Conservation (phyloP, 371 early-diverging fungal species). For the Mortierella sp. region DNA sequence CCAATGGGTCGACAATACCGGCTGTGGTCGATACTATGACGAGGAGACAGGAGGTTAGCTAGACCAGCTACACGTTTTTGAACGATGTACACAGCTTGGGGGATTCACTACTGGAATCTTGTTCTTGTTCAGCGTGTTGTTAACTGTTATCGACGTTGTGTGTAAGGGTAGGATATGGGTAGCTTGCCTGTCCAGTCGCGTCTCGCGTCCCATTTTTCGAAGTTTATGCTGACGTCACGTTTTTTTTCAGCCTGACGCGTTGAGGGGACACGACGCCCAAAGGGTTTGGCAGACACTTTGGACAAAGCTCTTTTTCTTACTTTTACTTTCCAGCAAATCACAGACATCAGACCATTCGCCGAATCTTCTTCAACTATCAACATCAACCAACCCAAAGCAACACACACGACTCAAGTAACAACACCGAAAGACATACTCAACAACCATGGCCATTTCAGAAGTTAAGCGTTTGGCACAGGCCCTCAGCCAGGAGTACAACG, state of each 20-base stretch:
- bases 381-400: neutral
- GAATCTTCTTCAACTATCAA: neutral
- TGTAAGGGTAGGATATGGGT: neutral
- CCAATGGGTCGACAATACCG: neutral
- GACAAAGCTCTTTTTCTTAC: neutral
- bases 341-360: conserved; percentile 1
- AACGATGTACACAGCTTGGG: too few species aligned
- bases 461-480: conserved; percentile 59
- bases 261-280: conserved; percentile 5
- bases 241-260: neutral
- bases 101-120: neutral
- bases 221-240: neutral
- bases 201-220: neutral
- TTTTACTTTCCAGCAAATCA: neutral
- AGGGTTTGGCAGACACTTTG: neutral
- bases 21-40: neutral
- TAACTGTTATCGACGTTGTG: neutral
- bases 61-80: neutral
- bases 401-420: neutral
- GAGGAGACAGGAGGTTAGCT: neutral
- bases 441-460: conserved; percentile 46
- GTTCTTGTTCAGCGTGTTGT: neutral
- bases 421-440: neutral
- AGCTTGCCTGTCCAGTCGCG: neutral
- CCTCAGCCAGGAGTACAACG: conserved; percentile 74